Evolutionary conservation across 257 asterid genomes (phyloP).

Genomic region (Nicotiana undulata): DNA sequence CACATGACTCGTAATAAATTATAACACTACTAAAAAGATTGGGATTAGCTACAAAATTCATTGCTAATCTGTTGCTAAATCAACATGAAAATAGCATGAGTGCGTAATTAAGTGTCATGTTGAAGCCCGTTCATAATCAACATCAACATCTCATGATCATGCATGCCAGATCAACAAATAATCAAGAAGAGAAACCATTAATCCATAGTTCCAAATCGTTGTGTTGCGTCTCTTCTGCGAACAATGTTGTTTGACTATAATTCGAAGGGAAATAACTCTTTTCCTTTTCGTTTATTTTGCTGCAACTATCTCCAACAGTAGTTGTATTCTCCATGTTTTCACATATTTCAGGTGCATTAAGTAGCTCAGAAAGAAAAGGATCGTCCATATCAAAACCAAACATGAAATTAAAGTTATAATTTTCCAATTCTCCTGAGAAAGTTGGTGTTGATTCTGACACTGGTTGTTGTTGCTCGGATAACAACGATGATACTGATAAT

Average conservation of each 20-base stretch:
- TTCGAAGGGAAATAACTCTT: background rate
- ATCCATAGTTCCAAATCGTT: slow-evolving; percentile 8
- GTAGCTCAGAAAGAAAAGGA: slow-evolving; percentile 4
- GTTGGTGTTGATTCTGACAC: background rate
- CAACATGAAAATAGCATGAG: background rate
- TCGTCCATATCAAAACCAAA: background rate
- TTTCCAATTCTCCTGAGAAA: background rate
- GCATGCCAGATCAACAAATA: no score
- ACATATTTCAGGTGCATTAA: background rate
- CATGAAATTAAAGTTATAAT: background rate
- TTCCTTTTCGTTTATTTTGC: background rate
- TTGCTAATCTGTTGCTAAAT: no score
- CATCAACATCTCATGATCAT: background rate
- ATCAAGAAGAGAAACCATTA: background rate
- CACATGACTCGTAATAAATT: no score
- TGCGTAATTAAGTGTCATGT: background rate
- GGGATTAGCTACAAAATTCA: no score
- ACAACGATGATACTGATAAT: background rate
- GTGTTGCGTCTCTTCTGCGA: background rate
- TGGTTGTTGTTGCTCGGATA: background rate
- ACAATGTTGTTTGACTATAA: background rate
- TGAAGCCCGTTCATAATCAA: background rate
- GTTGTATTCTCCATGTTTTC: background rate
- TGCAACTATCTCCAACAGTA: background rate
- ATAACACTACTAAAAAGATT: no score